Evolutionary conservation across 2,329 filamentous ascomycete species (phyloP).

Genomic region (Fusarium sarcochroum): DNA sequence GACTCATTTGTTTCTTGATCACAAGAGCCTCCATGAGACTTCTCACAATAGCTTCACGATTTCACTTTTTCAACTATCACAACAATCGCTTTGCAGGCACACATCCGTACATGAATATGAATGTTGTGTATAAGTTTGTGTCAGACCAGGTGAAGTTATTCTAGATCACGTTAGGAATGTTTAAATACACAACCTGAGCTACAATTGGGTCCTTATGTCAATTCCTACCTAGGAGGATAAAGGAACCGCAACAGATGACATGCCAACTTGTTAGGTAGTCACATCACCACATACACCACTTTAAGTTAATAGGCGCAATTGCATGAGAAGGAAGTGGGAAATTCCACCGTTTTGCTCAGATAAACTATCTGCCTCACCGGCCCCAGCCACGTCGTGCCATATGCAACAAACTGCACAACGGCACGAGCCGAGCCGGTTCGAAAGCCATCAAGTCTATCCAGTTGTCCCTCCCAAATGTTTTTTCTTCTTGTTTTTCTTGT

Average conservation of each 20-base stretch:
- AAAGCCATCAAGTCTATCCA: slow-evolving; percentile 44
- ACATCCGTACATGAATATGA: neutral
- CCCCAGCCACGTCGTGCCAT: slow-evolving; percentile 27
- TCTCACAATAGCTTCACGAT: slow-evolving; percentile 8
- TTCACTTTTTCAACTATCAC: slow-evolving; percentile 2
- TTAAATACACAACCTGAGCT: neutral
- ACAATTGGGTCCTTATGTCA: slow-evolving; percentile 42
- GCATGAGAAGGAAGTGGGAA: slow-evolving; percentile 42
- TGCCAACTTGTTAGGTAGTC: slow-evolving; percentile 1
- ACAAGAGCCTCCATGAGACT: slow-evolving; percentile 11
- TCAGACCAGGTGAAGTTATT: neutral
- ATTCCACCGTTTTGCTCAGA: slow-evolving; percentile 47
- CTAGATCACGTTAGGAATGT: neutral
- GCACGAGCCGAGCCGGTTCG: slow-evolving; percentile 42
- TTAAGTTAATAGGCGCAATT: neutral
- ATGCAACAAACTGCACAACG: slow-evolving; percentile 21
- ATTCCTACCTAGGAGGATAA: neutral
- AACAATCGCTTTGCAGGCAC: neutral
- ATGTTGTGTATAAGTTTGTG: neutral
- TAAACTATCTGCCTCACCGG: slow-evolving; percentile 46
- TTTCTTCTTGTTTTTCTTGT: slow-evolving; percentile 49
- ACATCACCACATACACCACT: slow-evolving; percentile 6
- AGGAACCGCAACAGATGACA: neutral
- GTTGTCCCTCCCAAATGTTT: slow-evolving; percentile 45
- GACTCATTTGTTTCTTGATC: slow-evolving; percentile 13